phyloP scores from a whole-genome alignment of 192 early-diverging fungal genomes.

The Coemansia sp. region DNA sequence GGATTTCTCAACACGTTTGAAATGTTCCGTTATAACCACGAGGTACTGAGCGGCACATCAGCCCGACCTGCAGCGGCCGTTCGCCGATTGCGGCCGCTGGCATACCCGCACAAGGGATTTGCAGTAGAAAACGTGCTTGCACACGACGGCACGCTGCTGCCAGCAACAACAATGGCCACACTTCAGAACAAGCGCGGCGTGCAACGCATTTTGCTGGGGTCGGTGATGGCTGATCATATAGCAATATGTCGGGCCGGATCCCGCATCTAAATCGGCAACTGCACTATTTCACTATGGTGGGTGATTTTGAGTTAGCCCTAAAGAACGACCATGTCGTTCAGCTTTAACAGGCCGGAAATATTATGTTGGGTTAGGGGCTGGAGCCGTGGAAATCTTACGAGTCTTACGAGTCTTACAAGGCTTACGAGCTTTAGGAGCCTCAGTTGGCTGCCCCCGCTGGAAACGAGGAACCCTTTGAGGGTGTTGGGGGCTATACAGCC shows the following conservation, averaged over 20 bases:
- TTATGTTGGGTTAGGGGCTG: no score
- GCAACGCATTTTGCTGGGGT: conserved; percentile 40
- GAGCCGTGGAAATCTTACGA: no score
- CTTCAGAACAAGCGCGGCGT: conserved; percentile 25
- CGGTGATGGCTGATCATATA: conserved; percentile 50
- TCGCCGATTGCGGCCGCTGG: conserved; percentile 25
- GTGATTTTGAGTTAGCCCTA: no score
- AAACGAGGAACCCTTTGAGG: no score
- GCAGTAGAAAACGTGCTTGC: conserved; percentile 30
- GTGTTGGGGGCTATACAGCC: no score
- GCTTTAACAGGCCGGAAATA: no score
- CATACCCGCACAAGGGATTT: conserved; percentile 22
- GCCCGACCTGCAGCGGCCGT: conserved; percentile 37
- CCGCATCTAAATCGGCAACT: not conserved
- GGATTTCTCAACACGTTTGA: conserved; percentile 51
- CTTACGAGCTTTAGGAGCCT: no score
- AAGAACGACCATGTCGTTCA: no score
- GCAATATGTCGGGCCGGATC: conserved; percentile 27
- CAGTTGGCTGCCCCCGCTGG: no score
- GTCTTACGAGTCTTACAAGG: no score
- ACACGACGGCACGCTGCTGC: conserved; percentile 38
- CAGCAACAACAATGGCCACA: conserved; percentile 36
- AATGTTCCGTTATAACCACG: conserved; percentile 52
- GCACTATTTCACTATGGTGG: not conserved
- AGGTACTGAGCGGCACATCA: conserved; percentile 31